These are phyloP conservation scores for Phallus indusiatus DNA, from an alignment of 768 basidiomycete species.

Conservation along the genomic window DNA sequence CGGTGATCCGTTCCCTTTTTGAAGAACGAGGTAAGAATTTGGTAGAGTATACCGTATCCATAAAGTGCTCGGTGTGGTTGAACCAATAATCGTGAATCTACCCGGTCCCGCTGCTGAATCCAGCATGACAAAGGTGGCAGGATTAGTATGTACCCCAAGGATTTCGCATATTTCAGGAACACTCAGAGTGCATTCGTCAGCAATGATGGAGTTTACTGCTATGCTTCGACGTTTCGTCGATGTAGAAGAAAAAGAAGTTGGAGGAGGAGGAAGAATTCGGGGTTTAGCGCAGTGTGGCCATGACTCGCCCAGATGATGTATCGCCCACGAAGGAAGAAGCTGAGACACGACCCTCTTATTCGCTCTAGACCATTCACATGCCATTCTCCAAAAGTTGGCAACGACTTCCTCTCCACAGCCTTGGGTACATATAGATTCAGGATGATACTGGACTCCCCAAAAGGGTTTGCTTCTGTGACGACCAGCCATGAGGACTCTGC, in stretches of 20 bases:
- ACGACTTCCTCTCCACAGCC: constrained; percentile 61
- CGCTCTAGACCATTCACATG: constrained; percentile 43
- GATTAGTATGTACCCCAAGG: constrained; percentile 49
- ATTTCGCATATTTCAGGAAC: constrained; percentile 47
- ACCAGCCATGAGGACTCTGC: constrained; percentile 64
- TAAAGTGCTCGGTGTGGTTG: constrained; percentile 40
- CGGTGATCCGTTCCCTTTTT: constrained; percentile 24
- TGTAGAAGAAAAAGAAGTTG: constrained; percentile 16
- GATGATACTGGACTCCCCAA: constrained; percentile 88
- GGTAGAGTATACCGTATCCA: constrained; percentile 51
- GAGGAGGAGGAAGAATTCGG: constrained; percentile 21
- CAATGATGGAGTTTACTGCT: constrained; percentile 26
- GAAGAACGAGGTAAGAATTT: constrained; percentile 39
- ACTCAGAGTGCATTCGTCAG: constrained; percentile 36
- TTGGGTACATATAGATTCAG: constrained; percentile 69
- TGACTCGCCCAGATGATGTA: constrained; percentile 33
- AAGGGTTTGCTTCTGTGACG: constrained; percentile 58
- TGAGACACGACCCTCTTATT: constrained; percentile 23
- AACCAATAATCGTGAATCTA: constrained; percentile 62
- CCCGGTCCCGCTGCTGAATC: constrained; percentile 75
- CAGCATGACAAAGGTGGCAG: constrained; percentile 56
- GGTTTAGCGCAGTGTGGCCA: constrained; percentile 49
- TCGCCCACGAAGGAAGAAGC: constrained; percentile 31
- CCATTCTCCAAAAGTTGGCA: constrained; percentile 65
- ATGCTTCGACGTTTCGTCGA: not conserved